Percentiles rank a stretch among this genome's conserved stretches.
These are phyloP conservation scores for Aeminium ludgeri DNA, from an alignment of 495 filamentous ascomycete genomes.

Conservation along the genomic window DNA sequence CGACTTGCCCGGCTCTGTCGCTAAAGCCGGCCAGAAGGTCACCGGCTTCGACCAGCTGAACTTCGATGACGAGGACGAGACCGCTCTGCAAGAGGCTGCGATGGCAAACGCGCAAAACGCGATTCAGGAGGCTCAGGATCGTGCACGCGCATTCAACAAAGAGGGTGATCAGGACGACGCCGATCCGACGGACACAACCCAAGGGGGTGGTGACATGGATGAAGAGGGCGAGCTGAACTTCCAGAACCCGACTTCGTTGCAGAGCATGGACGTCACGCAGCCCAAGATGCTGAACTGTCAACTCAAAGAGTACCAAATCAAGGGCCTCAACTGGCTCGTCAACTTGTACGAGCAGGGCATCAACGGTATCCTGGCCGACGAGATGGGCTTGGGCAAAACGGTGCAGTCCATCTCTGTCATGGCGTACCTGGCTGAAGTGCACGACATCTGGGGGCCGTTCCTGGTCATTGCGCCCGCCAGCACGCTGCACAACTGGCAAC, in stretches of 20 bases:
- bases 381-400: constrained; percentile 99
- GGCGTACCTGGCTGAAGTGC: constrained; percentile 91
- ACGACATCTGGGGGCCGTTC: constrained; percentile 98
- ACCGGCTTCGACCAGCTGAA: constrained; percentile 88
- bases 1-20: constrained; percentile 42
- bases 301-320: constrained; percentile 95
- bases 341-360: constrained; percentile 99
- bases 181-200: constrained; percentile 32
- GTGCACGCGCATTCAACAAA: constrained; percentile 75
- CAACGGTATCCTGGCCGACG: constrained; percentile 96
- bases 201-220: no score
- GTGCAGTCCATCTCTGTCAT: constrained; percentile 98
- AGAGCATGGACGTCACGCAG: constrained; percentile 83
- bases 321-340: constrained; percentile 97
- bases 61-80: constrained; percentile 91
- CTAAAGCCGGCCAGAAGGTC: constrained; percentile 46
- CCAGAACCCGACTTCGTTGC: constrained; percentile 91
- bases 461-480: constrained; percentile 91
- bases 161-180: constrained; percentile 34
- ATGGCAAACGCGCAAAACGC: constrained; percentile 94
- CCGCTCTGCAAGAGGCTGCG: constrained; percentile 60
- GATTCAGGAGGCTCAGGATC: constrained; percentile 84
- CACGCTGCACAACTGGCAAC: constrained; percentile 97
- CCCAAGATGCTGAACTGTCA: constrained; percentile 85
- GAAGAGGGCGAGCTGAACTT: constrained; percentile 92